phyloP scores from a whole-genome alignment of 78 protist genomes.

The Dictyostelium brefeldianum region DNA sequence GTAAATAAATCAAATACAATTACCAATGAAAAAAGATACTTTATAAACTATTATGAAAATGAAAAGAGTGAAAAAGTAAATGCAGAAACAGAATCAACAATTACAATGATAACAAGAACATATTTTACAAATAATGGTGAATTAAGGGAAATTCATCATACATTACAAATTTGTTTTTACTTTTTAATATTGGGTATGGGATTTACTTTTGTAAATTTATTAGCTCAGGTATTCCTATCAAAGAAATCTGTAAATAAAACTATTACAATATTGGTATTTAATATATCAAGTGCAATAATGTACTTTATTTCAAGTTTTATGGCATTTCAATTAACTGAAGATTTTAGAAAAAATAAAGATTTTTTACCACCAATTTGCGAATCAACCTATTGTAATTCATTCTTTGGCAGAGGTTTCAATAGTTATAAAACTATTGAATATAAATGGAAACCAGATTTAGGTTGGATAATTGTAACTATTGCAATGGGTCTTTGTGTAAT shows the following conservation, averaged over 20 bases:
- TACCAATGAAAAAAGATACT: neutral
- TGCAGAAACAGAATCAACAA: neutral
- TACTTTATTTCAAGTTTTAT: neutral
- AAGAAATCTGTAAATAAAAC: constrained; percentile 1
- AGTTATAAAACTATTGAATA: neutral
- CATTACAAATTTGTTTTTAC: neutral
- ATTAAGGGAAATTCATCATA: neutral
- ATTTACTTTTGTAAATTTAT: constrained; percentile 10
- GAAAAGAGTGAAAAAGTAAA: neutral
- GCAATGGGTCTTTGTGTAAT: neutral
- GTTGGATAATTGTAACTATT: neutral
- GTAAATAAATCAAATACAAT: neutral
- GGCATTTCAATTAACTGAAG: neutral
- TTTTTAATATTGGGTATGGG: constrained; percentile 3
- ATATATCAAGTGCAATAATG: neutral
- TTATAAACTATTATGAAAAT: neutral
- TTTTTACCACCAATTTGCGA: neutral
- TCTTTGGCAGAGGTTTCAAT: constrained; percentile 9
- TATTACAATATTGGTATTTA: neutral
- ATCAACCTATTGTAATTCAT: constrained; percentile 6
- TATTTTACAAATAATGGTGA: neutral
- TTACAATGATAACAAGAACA: neutral
- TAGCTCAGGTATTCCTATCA: neutral
- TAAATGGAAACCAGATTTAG: constrained; percentile 14
- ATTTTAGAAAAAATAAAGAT: constrained; percentile 1